These are phyloP conservation scores for Wickerhamomyces alni DNA, from an alignment of 805 yeast genomes.

Conservation along the genomic window DNA sequence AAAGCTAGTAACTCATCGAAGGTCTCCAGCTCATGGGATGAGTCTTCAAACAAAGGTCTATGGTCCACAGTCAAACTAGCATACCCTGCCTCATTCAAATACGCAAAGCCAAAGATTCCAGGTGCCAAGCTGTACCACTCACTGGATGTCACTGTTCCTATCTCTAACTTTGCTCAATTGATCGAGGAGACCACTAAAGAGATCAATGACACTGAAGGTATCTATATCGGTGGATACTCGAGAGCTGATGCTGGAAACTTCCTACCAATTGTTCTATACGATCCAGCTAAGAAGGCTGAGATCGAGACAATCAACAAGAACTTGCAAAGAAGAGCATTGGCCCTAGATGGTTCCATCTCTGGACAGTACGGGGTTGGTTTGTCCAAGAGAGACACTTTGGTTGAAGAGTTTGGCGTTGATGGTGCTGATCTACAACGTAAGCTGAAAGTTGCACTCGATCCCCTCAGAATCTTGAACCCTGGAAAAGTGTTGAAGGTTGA, in stretches of 20 bases:
- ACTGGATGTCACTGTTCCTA: conserved; percentile 74
- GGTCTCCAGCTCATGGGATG: conserved; percentile 50
- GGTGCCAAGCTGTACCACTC: conserved; percentile 33
- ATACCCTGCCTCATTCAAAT: conserved; percentile 54
- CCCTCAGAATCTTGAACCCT: conserved; percentile 64
- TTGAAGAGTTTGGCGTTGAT: conserved; percentile 55
- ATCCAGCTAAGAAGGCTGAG: conserved; percentile 37
- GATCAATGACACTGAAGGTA: conserved; percentile 42
- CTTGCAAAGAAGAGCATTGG: conserved; percentile 58
- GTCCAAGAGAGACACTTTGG: conserved; percentile 55
- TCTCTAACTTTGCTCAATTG: conserved; percentile 53
- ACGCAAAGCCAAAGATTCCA: conserved; percentile 40
- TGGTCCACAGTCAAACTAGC: conserved; percentile 71
- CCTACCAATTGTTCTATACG: conserved; percentile 57
- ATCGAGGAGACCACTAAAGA: conserved; percentile 55
- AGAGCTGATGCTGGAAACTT: conserved; percentile 81
- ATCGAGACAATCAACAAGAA: conserved; percentile 45
- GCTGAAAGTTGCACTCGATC: conserved; percentile 64
- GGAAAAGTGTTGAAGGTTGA: conserved; percentile 68
- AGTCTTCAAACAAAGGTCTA: conserved; percentile 52
- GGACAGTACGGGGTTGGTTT: conserved; percentile 83
- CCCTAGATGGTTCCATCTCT: conserved; percentile 70
- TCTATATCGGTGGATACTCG: conserved; percentile 57
- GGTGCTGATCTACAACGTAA: conserved; percentile 65
- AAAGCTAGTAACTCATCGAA: conserved; percentile 45